Conservation (phyloP, 768 basidiomycete species). For the Collybiopsis confluens region DNA sequence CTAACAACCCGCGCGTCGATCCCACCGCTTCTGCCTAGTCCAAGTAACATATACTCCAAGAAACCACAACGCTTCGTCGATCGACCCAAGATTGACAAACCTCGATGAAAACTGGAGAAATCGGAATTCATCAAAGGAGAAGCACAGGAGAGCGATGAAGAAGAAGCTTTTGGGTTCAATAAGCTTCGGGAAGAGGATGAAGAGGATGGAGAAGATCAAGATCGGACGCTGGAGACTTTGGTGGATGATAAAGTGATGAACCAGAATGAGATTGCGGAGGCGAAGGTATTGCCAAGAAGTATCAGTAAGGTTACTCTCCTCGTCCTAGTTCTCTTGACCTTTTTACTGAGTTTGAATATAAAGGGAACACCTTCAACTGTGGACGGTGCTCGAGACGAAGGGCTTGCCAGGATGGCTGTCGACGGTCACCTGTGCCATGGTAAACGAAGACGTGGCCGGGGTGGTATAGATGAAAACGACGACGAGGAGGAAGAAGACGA, state of each 20-base stretch:
- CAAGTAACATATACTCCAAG: neutral
- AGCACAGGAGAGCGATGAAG: slow-evolving; percentile 82
- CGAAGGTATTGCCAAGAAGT: slow-evolving; percentile 71
- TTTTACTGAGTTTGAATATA: too few relatives aligned
- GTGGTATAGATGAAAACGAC: slow-evolving; percentile 65
- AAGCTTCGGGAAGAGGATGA: slow-evolving; percentile 49
- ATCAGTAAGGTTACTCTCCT: slow-evolving; percentile 41
- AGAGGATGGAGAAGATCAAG: slow-evolving; percentile 58
- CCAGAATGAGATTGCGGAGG: slow-evolving; percentile 47
- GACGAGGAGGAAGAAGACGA: slow-evolving; percentile 64
- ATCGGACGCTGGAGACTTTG: slow-evolving; percentile 53
- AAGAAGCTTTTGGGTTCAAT: slow-evolving; percentile 63
- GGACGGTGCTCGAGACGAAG: slow-evolving; percentile 56
- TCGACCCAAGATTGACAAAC: slow-evolving; percentile 26
- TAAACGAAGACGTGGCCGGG: slow-evolving; percentile 51
- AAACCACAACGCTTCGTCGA: slow-evolving; percentile 47
- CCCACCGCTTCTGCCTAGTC: slow-evolving; percentile 7
- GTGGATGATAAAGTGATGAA: slow-evolving; percentile 74
- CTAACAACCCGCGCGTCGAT: neutral
- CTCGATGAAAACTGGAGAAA: slow-evolving; percentile 18
- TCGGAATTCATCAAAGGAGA: slow-evolving; percentile 60
- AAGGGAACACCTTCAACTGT: slow-evolving; percentile 68
- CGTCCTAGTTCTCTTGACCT: slow-evolving; percentile 3
- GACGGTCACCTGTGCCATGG: slow-evolving; percentile 55
- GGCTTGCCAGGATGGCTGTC: slow-evolving; percentile 54